A percentile compares a stretch with the other conserved stretches of the same genome.
Evolutionary conservation across 2,329 filamentous ascomycete genomes (phyloP).

Genomic region (Septoria linicola): DNA sequence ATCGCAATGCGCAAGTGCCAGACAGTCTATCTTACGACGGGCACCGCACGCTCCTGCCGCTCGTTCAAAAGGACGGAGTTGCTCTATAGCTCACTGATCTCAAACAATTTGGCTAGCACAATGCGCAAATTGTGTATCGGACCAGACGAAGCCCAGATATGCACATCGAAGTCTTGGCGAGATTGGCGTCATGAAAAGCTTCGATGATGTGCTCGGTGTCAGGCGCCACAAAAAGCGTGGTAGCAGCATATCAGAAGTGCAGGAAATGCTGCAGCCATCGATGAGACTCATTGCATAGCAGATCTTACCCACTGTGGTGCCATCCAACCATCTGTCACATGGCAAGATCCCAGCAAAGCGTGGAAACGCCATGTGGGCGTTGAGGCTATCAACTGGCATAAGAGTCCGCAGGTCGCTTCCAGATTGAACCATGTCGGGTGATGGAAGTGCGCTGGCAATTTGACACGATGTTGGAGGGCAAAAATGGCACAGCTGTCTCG

Average conservation of each 20-base stretch:
- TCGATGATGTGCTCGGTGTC: neutral
- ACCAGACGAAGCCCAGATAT: too few species aligned
- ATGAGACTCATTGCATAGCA: too few species aligned
- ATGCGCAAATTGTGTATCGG: too few species aligned
- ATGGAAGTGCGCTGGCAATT: neutral
- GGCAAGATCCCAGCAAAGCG: neutral
- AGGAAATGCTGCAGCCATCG: too few species aligned
- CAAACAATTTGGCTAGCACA: too few species aligned
- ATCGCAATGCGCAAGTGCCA: too few species aligned
- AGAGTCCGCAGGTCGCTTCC: neutral
- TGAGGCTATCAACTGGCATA: neutral
- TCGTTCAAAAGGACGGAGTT: too few species aligned
- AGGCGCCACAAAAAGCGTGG: neutral
- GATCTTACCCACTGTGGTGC: constrained; percentile 5
- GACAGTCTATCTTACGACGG: too few species aligned
- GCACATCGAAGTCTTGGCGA: too few species aligned
- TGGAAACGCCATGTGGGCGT: neutral
- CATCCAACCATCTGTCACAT: neutral
- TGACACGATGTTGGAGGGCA: neutral
- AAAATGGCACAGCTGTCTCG: neutral
- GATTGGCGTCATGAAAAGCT: neutral
- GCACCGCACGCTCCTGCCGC: too few species aligned
- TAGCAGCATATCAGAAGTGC: neutral
- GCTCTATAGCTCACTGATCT: too few species aligned
- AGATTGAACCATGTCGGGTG: neutral